A percentile compares a stretch with the other conserved stretches of the same genome.
phyloP scores from a whole-genome alignment of 2,329 filamentous ascomycete genomes.

The Salinomyces thailandicus region DNA sequence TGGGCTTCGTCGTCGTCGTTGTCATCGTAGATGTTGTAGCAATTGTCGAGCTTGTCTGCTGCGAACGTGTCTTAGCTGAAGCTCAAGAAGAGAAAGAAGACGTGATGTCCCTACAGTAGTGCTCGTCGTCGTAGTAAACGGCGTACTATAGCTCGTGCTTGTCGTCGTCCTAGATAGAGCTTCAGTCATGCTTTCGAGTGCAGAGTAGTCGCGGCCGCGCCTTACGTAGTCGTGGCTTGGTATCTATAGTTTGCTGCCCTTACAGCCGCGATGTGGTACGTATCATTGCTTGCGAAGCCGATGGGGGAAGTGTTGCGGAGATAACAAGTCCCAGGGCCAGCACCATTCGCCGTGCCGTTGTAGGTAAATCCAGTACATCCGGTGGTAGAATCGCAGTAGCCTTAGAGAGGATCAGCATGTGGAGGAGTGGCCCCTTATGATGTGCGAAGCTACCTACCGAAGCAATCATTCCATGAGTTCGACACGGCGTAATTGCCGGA shows the following conservation, averaged over 20 bases:
- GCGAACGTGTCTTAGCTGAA: too few relatives aligned
- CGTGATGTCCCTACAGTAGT: too few relatives aligned
- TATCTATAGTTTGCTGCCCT: neutral
- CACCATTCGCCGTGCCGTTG: neutral
- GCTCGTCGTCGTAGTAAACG: neutral
- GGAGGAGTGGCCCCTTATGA: too few relatives aligned
- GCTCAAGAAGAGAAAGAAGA: too few relatives aligned
- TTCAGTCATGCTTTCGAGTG: too few relatives aligned
- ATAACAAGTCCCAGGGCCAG: neutral
- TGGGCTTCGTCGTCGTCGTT: neutral
- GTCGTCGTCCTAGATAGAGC: neutral
- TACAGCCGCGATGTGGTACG: neutral
- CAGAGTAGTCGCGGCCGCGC: too few relatives aligned
- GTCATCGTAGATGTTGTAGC: neutral
- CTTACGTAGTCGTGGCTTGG: neutral
- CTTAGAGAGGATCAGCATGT: too few relatives aligned
- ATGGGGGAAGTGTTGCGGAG: neutral
- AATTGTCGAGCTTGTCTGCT: too few relatives aligned
- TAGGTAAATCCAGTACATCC: neutral
- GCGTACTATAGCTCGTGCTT: neutral
- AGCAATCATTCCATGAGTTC: constrained; percentile 1
- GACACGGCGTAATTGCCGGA: neutral
- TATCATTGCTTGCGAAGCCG: neutral
- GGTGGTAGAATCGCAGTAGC: neutral
- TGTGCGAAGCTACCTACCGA: neutral